These are phyloP conservation scores for Aschersonia sp. DNA, from an alignment of 2,329 filamentous ascomycete species.

Conservation along the genomic window DNA sequence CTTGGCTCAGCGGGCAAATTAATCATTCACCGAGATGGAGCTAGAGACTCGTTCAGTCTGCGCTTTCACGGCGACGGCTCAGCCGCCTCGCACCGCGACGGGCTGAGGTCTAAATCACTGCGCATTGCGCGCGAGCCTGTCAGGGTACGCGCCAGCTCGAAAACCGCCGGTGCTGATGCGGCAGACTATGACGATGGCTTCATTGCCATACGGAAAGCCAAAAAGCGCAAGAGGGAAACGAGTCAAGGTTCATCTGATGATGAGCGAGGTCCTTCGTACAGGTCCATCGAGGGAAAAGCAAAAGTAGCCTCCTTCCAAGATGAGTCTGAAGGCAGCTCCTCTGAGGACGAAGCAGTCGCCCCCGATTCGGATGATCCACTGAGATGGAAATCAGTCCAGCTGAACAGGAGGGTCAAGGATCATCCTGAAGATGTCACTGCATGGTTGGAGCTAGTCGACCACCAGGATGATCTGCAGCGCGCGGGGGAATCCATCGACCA, in stretches of 20 bases:
- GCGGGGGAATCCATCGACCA: constrained; percentile 28
- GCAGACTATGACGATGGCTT: constrained; percentile 27
- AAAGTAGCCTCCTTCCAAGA: constrained; percentile 34
- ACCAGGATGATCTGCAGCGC: constrained; percentile 57
- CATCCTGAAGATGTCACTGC: constrained; percentile 51
- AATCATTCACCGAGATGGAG: constrained; percentile 52
- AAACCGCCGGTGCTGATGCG: constrained; percentile 4
- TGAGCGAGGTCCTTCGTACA: constrained; percentile 37
- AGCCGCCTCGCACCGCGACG: constrained; percentile 26
- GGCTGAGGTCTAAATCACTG: constrained; percentile 27
- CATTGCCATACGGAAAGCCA: constrained; percentile 26
- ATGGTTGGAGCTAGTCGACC: constrained; percentile 67
- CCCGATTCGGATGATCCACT: constrained; percentile 26
- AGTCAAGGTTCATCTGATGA: constrained; percentile 28
- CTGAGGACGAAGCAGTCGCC: constrained; percentile 19
- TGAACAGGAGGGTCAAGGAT: constrained; percentile 50
- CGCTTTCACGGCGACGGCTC: constrained; percentile 25
- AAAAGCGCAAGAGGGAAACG: constrained; percentile 24
- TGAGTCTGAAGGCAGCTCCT: constrained; percentile 32
- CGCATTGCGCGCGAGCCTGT: constrained; percentile 22
- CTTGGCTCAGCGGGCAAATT: constrained; percentile 48
- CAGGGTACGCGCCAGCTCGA: constrained; percentile 18
- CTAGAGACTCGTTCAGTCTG: constrained; percentile 39
- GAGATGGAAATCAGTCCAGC: constrained; percentile 40
- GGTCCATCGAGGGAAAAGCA: constrained; percentile 51